A percentile compares a stretch with the other conserved stretches of the same genome.
These are phyloP conservation scores for Colletotrichum endophyticum DNA, from an alignment of 2,329 filamentous ascomycete genomes.

Conservation along the genomic window DNA sequence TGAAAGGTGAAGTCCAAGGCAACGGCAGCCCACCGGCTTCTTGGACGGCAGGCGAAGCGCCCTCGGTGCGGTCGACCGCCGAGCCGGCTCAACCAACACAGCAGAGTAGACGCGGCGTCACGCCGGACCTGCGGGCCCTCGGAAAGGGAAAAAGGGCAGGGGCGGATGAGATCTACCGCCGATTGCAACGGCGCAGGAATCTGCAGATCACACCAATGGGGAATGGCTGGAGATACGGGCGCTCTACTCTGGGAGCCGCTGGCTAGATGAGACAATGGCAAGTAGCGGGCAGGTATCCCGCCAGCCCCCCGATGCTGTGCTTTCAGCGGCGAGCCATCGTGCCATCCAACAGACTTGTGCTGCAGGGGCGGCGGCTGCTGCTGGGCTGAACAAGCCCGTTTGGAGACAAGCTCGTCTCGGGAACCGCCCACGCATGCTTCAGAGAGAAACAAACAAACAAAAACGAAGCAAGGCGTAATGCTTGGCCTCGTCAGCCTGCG, in stretches of 20 bases:
- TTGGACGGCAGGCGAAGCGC: background rate
- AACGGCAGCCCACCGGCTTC: background rate
- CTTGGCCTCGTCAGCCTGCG: background rate
- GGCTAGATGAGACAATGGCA: background rate
- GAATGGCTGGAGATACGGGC: background rate
- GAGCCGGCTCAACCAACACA: background rate
- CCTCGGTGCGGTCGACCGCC: background rate
- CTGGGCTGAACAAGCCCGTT: background rate
- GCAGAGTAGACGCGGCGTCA: background rate
- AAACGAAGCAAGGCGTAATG: background rate
- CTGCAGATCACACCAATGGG: background rate
- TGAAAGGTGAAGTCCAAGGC: background rate
- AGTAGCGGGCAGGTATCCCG: background rate
- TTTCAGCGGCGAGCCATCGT: background rate
- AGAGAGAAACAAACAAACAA: conserved; percentile 1
- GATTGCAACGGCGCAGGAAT: conserved; percentile 8
- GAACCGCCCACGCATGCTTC: conserved; percentile 2
- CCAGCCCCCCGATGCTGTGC: background rate
- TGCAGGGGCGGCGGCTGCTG: conserved; percentile 13
- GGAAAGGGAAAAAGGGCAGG: background rate
- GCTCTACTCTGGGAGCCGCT: background rate
- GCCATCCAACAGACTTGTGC: conserved; percentile 1
- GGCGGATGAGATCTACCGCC: background rate
- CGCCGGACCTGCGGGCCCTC: background rate
- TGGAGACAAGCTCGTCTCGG: conserved; percentile 10